Conservation (phyloP, 2,329 filamentous ascomycete genomes). For the Penicillium sumatraense region DNA sequence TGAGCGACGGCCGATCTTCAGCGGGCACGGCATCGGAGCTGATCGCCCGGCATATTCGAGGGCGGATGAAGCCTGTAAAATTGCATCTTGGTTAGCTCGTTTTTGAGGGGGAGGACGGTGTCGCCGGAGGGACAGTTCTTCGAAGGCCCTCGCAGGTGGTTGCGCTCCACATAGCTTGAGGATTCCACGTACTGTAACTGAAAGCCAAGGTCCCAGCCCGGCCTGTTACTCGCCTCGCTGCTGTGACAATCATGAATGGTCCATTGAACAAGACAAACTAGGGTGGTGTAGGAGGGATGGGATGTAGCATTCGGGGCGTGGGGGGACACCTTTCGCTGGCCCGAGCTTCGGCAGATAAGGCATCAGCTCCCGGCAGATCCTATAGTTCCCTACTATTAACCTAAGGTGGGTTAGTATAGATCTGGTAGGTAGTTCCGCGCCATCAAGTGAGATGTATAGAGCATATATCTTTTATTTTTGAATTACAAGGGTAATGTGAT, state of each 20-base stretch:
- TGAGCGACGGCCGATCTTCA: constrained; percentile 15
- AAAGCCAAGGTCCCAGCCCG: constrained; percentile 44
- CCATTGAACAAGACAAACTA: constrained; percentile 32
- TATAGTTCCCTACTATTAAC: no score
- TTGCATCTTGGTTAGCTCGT: constrained; percentile 14
- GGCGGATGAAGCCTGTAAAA: constrained; percentile 39
- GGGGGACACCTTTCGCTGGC: constrained; percentile 18
- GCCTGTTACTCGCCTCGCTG: constrained; percentile 45
- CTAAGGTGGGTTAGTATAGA: background rate
- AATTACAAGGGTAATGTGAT: background rate
- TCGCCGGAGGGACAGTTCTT: constrained; percentile 9
- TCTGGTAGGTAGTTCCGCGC: background rate
- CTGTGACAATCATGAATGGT: constrained; percentile 45
- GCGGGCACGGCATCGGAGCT: constrained; percentile 24
- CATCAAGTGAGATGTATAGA: background rate
- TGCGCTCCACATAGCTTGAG: constrained; percentile 2
- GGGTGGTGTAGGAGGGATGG: constrained; percentile 14
- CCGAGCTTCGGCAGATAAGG: constrained; percentile 33
- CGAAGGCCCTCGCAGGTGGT: constrained; percentile 22
- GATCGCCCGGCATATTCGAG: constrained; percentile 33
- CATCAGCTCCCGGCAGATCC: constrained; percentile 21
- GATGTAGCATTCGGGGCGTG: constrained; percentile 18
- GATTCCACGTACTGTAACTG: constrained; percentile 39
- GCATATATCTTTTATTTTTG: background rate
- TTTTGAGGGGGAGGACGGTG: background rate